phyloP scores from a whole-genome alignment of 1,284 basidiomycete genomes.

The Microbotryum saponariae region DNA sequence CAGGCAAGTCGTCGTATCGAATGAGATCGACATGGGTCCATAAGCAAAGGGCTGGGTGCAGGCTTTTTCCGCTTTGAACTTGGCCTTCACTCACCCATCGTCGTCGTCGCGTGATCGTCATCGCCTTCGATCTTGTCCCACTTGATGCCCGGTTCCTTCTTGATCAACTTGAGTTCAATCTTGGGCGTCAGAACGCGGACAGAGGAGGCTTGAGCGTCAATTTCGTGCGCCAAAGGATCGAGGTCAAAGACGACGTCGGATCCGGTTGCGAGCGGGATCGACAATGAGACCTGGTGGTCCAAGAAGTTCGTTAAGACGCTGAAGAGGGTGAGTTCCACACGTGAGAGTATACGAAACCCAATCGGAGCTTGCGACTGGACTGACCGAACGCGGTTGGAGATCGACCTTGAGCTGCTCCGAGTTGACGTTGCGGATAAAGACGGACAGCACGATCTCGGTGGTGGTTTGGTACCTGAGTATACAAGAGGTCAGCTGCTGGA shows the following conservation, averaged over 20 bases:
- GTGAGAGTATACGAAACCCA: not conserved
- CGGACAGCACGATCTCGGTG: slow-evolving; percentile 28
- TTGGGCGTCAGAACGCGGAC: slow-evolving; percentile 73
- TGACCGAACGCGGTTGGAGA: slow-evolving; percentile 21
- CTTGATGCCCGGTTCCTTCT: slow-evolving; percentile 52
- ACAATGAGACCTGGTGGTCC: slow-evolving; percentile 33
- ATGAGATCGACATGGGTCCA: not conserved
- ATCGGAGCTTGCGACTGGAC: not conserved
- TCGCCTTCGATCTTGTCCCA: slow-evolving; percentile 68
- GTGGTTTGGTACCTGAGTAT: slow-evolving; percentile 35
- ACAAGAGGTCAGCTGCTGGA: not conserved
- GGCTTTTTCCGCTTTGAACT: not conserved
- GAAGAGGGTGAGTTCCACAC: not conserved
- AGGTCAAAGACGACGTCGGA: slow-evolving; percentile 43
- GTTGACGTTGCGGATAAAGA: slow-evolving; percentile 36
- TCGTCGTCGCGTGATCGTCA: slow-evolving; percentile 38
- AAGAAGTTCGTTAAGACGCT: not conserved
- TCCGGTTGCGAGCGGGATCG: slow-evolving; percentile 34
- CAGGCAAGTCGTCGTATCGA: not conserved
- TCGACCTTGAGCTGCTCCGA: slow-evolving; percentile 30
- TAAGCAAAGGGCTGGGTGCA: not conserved
- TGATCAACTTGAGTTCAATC: slow-evolving; percentile 63
- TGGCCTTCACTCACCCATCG: slow-evolving; percentile 23
- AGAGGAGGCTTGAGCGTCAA: slow-evolving; percentile 56
- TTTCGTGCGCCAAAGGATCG: slow-evolving; percentile 70